A percentile compares a stretch with the other conserved stretches of the same genome.
Conservation (phyloP, 1,284 basidiomycete genomes). For the Ganoderma multipileum region DNA sequence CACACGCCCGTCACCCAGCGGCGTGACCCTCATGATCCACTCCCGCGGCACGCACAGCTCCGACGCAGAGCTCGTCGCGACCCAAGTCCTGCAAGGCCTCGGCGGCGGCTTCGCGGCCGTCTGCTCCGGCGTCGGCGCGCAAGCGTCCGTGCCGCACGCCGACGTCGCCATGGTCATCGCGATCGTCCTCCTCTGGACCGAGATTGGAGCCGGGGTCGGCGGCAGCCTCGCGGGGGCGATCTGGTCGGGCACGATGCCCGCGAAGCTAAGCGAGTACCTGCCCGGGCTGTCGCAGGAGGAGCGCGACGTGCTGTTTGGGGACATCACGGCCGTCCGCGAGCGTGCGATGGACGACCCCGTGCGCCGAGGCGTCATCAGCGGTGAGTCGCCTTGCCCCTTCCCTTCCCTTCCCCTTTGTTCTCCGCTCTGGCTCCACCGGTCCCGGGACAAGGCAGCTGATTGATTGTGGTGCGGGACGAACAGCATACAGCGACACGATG, state of each 20-base stretch:
- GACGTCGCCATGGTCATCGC: conserved; percentile 88
- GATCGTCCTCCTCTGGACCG: conserved; percentile 81
- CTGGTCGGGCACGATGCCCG: conserved; percentile 68
- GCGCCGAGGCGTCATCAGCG: conserved; percentile 62
- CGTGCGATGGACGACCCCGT: conserved; percentile 59
- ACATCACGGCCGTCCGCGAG: conserved; percentile 53
- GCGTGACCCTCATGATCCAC: conserved; percentile 77
- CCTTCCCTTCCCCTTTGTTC: too few species aligned
- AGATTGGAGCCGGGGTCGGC: conserved; percentile 79
- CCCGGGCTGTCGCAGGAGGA: conserved; percentile 49
- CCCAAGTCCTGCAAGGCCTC: conserved; percentile 78
- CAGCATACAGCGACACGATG: conserved; percentile 64
- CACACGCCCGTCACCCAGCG: conserved; percentile 42
- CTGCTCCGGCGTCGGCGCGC: conserved; percentile 76
- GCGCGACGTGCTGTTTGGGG: conserved; percentile 53
- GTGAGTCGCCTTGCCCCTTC: conserved; percentile 37
- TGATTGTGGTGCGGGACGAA: not conserved
- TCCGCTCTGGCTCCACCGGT: too few species aligned
- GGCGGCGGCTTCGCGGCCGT: conserved; percentile 84
- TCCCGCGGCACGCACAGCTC: conserved; percentile 69
- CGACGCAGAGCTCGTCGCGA: conserved; percentile 67
- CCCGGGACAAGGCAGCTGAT: not conserved
- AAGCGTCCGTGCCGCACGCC: conserved; percentile 77
- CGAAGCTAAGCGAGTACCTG: conserved; percentile 58
- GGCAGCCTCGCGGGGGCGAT: conserved; percentile 69